phyloP scores from a whole-genome alignment of 2,329 filamentous ascomycete species.

The Myriosclerotinia curreyana region DNA sequence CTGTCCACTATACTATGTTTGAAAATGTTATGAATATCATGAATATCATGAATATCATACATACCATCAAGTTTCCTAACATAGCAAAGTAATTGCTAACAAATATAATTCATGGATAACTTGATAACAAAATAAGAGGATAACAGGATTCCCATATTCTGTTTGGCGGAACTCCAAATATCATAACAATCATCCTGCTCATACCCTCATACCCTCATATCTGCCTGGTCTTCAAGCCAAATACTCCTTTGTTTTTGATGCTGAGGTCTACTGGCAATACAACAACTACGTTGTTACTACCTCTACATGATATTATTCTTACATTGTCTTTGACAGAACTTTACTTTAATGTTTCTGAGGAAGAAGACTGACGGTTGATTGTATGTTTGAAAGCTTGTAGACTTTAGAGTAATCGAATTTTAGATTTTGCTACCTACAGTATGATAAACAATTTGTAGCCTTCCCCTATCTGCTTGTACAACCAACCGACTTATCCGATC shows the following conservation, averaged over 20 bases:
- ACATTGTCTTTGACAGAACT: no score
- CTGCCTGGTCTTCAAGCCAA: no score
- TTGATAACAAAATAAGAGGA: no score
- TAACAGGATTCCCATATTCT: not conserved
- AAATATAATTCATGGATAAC: not conserved
- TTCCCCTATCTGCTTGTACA: not conserved
- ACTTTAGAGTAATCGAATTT: not conserved
- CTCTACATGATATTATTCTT: no score
- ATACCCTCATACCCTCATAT: not conserved
- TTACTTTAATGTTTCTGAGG: not conserved
- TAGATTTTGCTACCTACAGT: not conserved
- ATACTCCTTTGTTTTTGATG: not conserved
- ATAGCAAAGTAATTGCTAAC: not conserved
- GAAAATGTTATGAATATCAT: not conserved
- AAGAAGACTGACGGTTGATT: not conserved
- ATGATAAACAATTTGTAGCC: no score
- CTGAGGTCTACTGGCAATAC: rapidly evolving
- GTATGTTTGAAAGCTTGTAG: no score
- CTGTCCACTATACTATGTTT: not conserved
- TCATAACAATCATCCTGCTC: not conserved
- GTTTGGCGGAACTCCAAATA: not conserved
- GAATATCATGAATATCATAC: not conserved
- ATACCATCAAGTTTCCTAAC: not conserved
- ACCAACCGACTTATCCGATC: not conserved
- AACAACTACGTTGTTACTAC: not conserved